A percentile compares a stretch with the other conserved stretches of the same genome.
Conservation (phyloP, 2,329 filamentous ascomycete species). For the Hortaea werneckii region DNA sequence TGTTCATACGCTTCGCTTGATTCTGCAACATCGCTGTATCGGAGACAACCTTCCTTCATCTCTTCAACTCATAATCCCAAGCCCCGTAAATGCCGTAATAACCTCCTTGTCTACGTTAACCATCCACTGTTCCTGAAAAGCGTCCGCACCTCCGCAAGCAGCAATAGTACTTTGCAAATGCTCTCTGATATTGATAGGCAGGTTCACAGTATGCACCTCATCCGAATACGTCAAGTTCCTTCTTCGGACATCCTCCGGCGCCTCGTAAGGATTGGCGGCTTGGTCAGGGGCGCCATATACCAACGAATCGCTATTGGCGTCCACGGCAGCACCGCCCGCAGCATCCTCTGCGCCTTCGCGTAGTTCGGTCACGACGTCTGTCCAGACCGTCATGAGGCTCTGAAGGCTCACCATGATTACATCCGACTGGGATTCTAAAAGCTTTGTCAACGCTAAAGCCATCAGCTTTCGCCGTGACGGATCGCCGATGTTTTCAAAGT, state of each 20-base stretch:
- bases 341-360: conserved; percentile 33
- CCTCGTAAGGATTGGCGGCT: conserved; percentile 21
- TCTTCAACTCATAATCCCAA: too few species aligned
- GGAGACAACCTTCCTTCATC: too few species aligned
- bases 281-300: conserved; percentile 23
- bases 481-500: conserved; percentile 59
- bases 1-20: too few species aligned
- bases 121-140: conserved; percentile 58
- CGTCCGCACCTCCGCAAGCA: conserved; percentile 52
- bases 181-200: conserved; percentile 31
- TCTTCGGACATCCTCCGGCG: conserved; percentile 36
- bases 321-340: neutral
- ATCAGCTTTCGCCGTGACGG: conserved; percentile 60
- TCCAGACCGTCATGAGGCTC: conserved; percentile 68
- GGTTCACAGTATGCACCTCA: conserved; percentile 56
- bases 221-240: conserved; percentile 49
- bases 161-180: conserved; percentile 38
- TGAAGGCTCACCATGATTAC: conserved; percentile 45
- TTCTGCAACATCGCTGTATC: too few species aligned
- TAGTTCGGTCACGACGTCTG: conserved; percentile 56
- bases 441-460: conserved; percentile 59
- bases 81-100: conserved; percentile 48
- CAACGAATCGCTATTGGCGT: conserved; percentile 24
- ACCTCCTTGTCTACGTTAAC: conserved; percentile 68
- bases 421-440: conserved; percentile 53